Conservation (phyloP, 805 yeast genomes). For the Ogataea haglerorum region DNA sequence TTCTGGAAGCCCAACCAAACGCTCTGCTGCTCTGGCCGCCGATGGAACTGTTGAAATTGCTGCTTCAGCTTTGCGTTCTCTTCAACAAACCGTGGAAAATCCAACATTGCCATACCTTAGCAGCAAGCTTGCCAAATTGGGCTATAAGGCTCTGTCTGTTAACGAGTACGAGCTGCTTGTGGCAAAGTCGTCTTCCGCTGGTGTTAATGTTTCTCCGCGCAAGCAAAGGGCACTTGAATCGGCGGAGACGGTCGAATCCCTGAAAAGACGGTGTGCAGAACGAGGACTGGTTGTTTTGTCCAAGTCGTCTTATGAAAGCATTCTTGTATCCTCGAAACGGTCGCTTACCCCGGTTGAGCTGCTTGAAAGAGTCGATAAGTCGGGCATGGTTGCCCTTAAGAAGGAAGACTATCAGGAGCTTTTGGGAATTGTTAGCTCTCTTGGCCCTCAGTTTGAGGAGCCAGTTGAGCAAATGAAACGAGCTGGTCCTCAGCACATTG, state of each 20-base stretch:
- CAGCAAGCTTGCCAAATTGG: conserved; percentile 21
- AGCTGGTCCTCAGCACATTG: conserved; percentile 22
- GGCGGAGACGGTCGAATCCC: conserved; percentile 22
- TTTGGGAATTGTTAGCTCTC: conserved; percentile 15
- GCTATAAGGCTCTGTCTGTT: conserved; percentile 24
- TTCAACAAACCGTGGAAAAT: conserved; percentile 16
- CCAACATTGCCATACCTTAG: conserved; percentile 30
- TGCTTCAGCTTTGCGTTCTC: conserved; percentile 23
- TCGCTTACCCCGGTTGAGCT: conserved; percentile 26
- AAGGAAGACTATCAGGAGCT: conserved; percentile 21
- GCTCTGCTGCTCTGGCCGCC: conserved; percentile 24
- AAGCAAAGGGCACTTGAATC: conserved; percentile 14
- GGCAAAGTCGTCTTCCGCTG: conserved; percentile 9
- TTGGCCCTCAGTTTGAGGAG: conserved; percentile 19
- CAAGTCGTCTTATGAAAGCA: conserved; percentile 26
- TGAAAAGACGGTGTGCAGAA: conserved; percentile 25
- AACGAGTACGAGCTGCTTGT: conserved; percentile 22
- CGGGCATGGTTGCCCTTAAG: conserved; percentile 23
- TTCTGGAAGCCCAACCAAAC: conserved; percentile 1
- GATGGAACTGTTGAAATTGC: conserved; percentile 38
- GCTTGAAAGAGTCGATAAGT: conserved; percentile 25
- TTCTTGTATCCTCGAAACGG: conserved; percentile 28
- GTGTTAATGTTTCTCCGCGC: conserved; percentile 14
- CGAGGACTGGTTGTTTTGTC: conserved; percentile 28
- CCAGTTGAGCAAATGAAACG: conserved; percentile 9